These are phyloP conservation scores for Geotrichum fermentans DNA, from an alignment of 1,139 yeast genomes.

Conservation along the genomic window DNA sequence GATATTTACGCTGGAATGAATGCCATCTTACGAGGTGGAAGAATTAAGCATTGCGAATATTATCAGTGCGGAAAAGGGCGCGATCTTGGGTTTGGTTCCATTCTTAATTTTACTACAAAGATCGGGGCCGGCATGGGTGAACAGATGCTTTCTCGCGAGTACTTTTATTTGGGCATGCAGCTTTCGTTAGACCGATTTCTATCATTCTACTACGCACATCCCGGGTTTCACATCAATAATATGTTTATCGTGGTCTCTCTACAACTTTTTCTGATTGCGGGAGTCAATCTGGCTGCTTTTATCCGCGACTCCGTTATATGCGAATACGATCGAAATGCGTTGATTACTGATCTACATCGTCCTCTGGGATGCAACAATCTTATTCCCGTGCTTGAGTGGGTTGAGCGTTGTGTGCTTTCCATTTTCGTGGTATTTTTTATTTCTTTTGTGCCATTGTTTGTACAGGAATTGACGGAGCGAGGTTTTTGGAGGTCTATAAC, in stretches of 20 bases:
- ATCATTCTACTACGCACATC: slow-evolving; percentile 86
- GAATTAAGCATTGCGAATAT: slow-evolving; percentile 82
- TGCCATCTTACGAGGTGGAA: slow-evolving; percentile 75
- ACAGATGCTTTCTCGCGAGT: slow-evolving; percentile 78
- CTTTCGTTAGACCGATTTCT: slow-evolving; percentile 75
- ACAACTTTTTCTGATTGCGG: slow-evolving; percentile 61
- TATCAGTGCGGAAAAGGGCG: slow-evolving; percentile 91
- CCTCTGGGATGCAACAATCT: slow-evolving; percentile 77
- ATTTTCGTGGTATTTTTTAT: slow-evolving; percentile 80
- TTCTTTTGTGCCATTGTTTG: slow-evolving; percentile 70
- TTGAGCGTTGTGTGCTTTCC: slow-evolving; percentile 71
- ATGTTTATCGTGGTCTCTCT: slow-evolving; percentile 71
- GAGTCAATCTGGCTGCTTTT: slow-evolving; percentile 64
- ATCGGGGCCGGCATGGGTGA: slow-evolving; percentile 97
- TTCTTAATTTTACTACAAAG: slow-evolving; percentile 77
- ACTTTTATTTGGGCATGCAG: slow-evolving; percentile 73
- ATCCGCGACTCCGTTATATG: slow-evolving; percentile 57
- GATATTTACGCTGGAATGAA: slow-evolving; percentile 91
- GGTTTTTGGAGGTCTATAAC: slow-evolving; percentile 61
- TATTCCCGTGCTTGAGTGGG: slow-evolving; percentile 74
- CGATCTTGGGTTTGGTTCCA: slow-evolving; percentile 81
- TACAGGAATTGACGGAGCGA: slow-evolving; percentile 76
- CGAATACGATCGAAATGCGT: slow-evolving; percentile 48
- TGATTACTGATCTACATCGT: slow-evolving; percentile 53
- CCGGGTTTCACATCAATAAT: slow-evolving; percentile 84